These are phyloP conservation scores for Chlamydomonas sphaeroides DNA, from an alignment of 139 green algal species.

Conservation along the genomic window DNA sequence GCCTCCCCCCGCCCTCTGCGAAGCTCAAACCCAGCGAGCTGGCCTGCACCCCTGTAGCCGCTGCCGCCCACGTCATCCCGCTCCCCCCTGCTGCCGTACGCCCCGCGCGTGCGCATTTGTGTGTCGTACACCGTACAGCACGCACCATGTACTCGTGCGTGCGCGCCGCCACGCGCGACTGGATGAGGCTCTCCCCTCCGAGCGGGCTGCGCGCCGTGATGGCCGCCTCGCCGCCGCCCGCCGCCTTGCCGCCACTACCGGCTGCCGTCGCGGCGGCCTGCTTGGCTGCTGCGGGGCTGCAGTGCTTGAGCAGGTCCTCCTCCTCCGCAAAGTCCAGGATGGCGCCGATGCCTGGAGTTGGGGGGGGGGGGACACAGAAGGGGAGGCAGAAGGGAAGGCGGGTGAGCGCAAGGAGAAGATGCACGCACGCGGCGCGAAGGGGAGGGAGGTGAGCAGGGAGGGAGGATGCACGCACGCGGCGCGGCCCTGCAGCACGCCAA, in stretches of 20 bases:
- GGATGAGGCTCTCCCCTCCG: constrained; percentile 13
- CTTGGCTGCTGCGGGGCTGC: not conserved
- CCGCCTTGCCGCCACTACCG: not conserved
- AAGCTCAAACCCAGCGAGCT: no score
- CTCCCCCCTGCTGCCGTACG: no score
- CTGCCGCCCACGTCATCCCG: not conserved
- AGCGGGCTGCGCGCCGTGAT: not conserved
- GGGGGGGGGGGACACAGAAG: no score
- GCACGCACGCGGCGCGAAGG: no score
- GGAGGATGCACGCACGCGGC: no score
- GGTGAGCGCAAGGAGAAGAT: no score
- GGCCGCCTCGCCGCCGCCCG: not conserved
- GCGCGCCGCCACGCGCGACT: not conserved
- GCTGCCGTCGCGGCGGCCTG: not conserved
- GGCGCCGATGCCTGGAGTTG: constrained; percentile 46
- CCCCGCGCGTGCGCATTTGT: no score
- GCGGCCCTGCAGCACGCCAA: no score
- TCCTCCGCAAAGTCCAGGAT: constrained; percentile 78
- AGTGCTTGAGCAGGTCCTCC: constrained; percentile 47
- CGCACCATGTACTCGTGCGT: constrained; percentile 2
- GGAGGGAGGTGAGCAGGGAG: no score
- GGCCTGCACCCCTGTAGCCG: no score
- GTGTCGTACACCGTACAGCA: not conserved
- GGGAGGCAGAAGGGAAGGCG: no score
- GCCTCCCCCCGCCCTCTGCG: no score